Evolutionary conservation across 176 grass and related monocot genomes (phyloP), one percentile per base, ranked within the genome.

Genomic region (Oryza nivara): DNA sequence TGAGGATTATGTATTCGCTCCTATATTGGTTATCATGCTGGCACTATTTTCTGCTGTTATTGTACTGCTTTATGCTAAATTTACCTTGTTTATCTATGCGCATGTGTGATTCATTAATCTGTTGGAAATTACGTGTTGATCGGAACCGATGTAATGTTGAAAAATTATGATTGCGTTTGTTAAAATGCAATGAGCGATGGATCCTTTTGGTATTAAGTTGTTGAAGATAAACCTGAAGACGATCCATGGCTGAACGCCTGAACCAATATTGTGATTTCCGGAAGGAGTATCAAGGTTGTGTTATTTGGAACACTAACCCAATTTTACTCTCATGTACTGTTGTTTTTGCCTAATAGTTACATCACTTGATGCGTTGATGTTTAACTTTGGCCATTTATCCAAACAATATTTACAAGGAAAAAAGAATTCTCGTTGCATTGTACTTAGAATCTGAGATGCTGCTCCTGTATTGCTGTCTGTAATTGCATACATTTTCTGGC

Each of bases 1-100:
- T 48, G 74, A 68, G 88, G 23, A 82, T 67, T 46, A 77, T 76
- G 35, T 86, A 67, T 78, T 86, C 11, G 2, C 79, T 78, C 79
- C 67, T 60, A 47, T 78, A 79, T 83, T 78, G 82, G 20, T 49
- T 74, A 73, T 74, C 36, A 82, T 68, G 66, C 56, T 52, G 71
- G 45, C 8, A 68, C 84, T 74, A 69, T 90, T 68, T 68, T 60
- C 12, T 15, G 26, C 26, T 25, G 22, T 46, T 89, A 22, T 6
- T 2, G 7, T 12, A 45, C 26, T 5, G 13, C 47, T 77, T 6
- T 71, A 10, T 35, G 43, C 43, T 72, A 67, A 49, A 25, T 25
- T 15, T 78, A 7, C 17, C 5, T 22, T 22, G 9, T 2, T 51
- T 41, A 6, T 9, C 52, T 19, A 20, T 45, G 13, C 35, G 6